Percentiles rank a stretch among this genome's conserved stretches.
Conservation (phyloP, 441 rosid species). For the Adansonia gregorii region DNA sequence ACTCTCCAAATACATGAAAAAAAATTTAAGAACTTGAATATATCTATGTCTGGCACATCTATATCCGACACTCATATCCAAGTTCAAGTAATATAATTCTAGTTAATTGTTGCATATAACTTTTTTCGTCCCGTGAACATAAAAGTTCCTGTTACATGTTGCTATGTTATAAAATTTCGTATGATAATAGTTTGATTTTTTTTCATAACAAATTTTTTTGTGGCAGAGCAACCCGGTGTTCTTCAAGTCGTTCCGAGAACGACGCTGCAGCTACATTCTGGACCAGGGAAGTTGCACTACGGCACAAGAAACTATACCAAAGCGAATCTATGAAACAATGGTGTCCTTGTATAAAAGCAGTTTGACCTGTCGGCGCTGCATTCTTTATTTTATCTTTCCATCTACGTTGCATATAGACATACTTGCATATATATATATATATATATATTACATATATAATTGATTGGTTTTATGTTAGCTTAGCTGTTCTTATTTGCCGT, state of each 20-base stretch:
- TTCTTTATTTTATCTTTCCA: constrained; percentile 16
- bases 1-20: too few species aligned
- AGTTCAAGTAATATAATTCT: not conserved
- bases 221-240: constrained; percentile 85
- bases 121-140: not conserved
- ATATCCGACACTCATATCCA: too few species aligned
- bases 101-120: not conserved
- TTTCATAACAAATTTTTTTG: not conserved
- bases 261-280: constrained; percentile 62
- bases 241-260: constrained; percentile 69
- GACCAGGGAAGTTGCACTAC: constrained; percentile 45
- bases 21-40: too few species aligned
- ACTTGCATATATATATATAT: not conserved
- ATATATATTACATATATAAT: too few species aligned
- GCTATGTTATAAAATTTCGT: not conserved
- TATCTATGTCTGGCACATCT: too few species aligned
- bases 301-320: constrained; percentile 5
- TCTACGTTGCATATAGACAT: not conserved
- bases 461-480: not conserved
- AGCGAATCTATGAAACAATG: not conserved
- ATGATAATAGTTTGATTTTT: not conserved
- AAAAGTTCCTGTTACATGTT: not conserved
- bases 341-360: not conserved
- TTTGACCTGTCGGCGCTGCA: not conserved
- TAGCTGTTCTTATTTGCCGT: not conserved